Conservation (phyloP, 176 grass and related monocot species). For the Chloris gayana region DNA sequence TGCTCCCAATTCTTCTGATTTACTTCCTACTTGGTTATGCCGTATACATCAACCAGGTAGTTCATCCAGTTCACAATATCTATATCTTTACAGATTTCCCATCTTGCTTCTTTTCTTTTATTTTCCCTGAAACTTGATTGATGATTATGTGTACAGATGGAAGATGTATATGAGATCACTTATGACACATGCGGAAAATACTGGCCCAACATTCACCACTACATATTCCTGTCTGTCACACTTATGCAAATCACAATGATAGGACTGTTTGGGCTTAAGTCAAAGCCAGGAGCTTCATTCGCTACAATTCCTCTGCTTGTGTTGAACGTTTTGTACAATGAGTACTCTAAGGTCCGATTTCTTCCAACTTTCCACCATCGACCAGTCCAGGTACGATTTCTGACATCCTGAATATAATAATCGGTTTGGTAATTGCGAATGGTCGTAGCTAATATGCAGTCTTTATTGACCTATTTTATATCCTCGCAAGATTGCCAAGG, state of each 20-base stretch:
- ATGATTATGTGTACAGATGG: constrained; percentile 60
- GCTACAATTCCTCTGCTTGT: constrained; percentile 65
- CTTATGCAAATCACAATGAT: constrained; percentile 89
- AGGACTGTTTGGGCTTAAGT: constrained; percentile 84
- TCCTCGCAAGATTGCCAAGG: constrained; percentile 52
- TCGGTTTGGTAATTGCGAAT: background rate
- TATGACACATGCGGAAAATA: constrained; percentile 87
- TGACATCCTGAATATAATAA: constrained; percentile 3
- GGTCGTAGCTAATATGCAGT: background rate
- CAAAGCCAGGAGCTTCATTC: constrained; percentile 77
- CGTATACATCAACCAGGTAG: constrained; percentile 85
- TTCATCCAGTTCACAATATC: constrained; percentile 16
- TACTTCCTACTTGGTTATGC: constrained; percentile 88
- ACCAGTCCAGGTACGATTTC: constrained; percentile 56
- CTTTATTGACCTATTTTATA: background rate
- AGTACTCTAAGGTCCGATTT: constrained; percentile 81
- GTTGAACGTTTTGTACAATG: constrained; percentile 71
- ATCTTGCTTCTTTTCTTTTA: constrained; percentile 8
- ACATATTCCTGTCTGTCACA: constrained; percentile 61
- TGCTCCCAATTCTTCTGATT: constrained; percentile 84
- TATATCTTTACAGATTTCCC: background rate
- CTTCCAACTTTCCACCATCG: constrained; percentile 61
- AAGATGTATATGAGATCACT: constrained; percentile 85
- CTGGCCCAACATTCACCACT: constrained; percentile 78
- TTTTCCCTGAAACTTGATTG: constrained; percentile 5